These are phyloP conservation scores for Trametes versicolor DNA, from an alignment of 1,284 basidiomycete genomes.

Conservation along the genomic window DNA sequence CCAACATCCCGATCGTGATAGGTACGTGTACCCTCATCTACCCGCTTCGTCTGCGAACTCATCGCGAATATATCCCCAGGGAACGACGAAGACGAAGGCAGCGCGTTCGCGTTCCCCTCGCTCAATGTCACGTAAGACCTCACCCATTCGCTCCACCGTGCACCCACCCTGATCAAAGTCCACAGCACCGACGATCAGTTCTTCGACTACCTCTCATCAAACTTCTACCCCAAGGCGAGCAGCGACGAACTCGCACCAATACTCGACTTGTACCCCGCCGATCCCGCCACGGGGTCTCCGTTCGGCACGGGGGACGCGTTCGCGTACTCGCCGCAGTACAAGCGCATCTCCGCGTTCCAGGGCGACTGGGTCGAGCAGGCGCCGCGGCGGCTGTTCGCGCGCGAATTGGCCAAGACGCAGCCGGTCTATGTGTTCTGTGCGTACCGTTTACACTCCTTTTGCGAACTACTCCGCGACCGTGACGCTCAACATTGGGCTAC, in stretches of 20 bases:
- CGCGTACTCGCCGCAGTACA: conserved; percentile 56
- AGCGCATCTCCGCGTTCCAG: conserved; percentile 58
- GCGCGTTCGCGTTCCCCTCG: conserved; percentile 40
- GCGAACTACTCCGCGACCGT: neutral
- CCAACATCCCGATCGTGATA: conserved; percentile 40
- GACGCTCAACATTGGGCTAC: neutral
- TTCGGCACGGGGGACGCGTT: conserved; percentile 56
- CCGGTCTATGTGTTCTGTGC: conserved; percentile 58
- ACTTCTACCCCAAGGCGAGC: conserved; percentile 23
- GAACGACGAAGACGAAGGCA: conserved; percentile 47
- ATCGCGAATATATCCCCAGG: conserved; percentile 29
- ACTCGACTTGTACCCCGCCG: conserved; percentile 47
- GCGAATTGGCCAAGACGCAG: conserved; percentile 52
- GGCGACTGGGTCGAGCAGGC: conserved; percentile 61
- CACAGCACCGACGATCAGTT: conserved; percentile 34
- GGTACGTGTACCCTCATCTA: conserved; percentile 25
- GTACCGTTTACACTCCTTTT: too few species aligned
- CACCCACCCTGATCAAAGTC: too few species aligned
- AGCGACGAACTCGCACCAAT: conserved; percentile 6
- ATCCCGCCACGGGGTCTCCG: conserved; percentile 57
- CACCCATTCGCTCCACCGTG: too few species aligned
- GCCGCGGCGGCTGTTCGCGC: conserved; percentile 46
- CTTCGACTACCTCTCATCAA: conserved; percentile 24
- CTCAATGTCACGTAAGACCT: conserved; percentile 35
- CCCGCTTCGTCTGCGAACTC: too few species aligned